These are phyloP conservation scores for Penicillium samsonianum DNA, from an alignment of 495 filamentous ascomycete species.

Conservation along the genomic window DNA sequence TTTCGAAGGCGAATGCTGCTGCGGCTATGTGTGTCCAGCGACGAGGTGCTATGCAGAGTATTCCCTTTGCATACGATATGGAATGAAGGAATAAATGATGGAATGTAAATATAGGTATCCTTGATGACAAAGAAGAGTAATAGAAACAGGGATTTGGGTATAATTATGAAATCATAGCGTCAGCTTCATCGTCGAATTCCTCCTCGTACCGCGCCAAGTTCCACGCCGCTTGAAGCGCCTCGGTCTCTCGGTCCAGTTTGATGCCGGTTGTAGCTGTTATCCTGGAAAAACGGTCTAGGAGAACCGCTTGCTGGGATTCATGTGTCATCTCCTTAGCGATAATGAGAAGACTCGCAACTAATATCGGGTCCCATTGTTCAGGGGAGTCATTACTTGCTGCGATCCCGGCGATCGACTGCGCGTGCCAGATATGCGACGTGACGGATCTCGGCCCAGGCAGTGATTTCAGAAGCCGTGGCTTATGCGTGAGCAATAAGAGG, in stretches of 20 bases:
- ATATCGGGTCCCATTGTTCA: conserved; percentile 31
- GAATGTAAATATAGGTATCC: conserved; percentile 1
- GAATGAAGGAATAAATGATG: conserved; percentile 8
- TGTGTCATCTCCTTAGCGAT: conserved; percentile 32
- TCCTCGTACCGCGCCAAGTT: conserved; percentile 28
- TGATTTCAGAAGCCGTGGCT: conserved; percentile 30
- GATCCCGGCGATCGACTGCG: conserved; percentile 31
- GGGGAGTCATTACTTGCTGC: conserved; percentile 29
- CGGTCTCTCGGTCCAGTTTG: conserved; percentile 21
- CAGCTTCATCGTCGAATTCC: conserved; percentile 20
- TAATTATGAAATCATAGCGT: conserved; percentile 17
- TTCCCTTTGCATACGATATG: conserved; percentile 32
- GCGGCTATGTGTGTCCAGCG: conserved; percentile 28
- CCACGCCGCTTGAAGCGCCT: conserved; percentile 21
- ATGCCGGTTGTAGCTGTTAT: conserved; percentile 26
- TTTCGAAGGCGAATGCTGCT: conserved; percentile 26
- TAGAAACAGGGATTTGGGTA: conserved; percentile 8
- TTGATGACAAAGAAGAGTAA: neutral
- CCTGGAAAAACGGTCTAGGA: conserved; percentile 17
- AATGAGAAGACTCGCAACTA: conserved; percentile 23
- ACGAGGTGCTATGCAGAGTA: conserved; percentile 28
- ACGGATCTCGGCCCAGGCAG: conserved; percentile 29
- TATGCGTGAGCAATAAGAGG: conserved; percentile 24
- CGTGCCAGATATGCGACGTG: conserved; percentile 34
- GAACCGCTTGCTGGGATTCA: conserved; percentile 25